A percentile compares a stretch with the other conserved stretches of the same genome.
phyloP scores from a whole-genome alignment of 108 stramenopile genomes.

The Fistulifera pelliculosa region DNA sequence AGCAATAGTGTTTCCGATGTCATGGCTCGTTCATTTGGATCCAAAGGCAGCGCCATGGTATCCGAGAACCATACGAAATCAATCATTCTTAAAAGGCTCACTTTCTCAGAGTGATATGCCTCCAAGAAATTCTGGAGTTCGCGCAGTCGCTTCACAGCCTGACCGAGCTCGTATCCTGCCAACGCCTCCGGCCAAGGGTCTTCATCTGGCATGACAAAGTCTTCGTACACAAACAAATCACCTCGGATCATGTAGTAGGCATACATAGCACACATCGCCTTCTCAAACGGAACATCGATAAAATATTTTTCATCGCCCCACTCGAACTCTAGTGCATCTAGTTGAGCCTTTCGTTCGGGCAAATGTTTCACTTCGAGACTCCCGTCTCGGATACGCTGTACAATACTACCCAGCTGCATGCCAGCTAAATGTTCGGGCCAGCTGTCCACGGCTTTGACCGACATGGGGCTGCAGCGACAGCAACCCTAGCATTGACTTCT shows the following conservation, averaged over 20 bases:
- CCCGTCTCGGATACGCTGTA: slow-evolving; percentile 65
- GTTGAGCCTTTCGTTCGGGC: slow-evolving; percentile 60
- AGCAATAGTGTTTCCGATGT: slow-evolving; percentile 45
- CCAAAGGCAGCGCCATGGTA: slow-evolving; percentile 58
- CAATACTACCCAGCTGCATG: slow-evolving; percentile 69
- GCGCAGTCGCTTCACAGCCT: slow-evolving; percentile 62
- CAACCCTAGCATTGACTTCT: slow-evolving; percentile 1
- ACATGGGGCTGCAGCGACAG: not conserved
- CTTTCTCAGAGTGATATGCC: slow-evolving; percentile 80
- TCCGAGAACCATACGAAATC: slow-evolving; percentile 82
- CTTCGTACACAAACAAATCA: slow-evolving; percentile 66
- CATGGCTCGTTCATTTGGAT: slow-evolving; percentile 55
- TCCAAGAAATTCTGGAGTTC: slow-evolving; percentile 78
- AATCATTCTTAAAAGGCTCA: slow-evolving; percentile 66
- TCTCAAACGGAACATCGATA: slow-evolving; percentile 84
- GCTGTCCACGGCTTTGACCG: slow-evolving; percentile 20
- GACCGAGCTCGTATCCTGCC: slow-evolving; percentile 78
- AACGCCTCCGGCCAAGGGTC: slow-evolving; percentile 86
- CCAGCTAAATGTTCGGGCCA: slow-evolving; percentile 82
- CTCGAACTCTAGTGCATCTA: slow-evolving; percentile 81
- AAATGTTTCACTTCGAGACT: slow-evolving; percentile 84
- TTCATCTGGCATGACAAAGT: slow-evolving; percentile 85
- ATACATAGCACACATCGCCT: slow-evolving; percentile 78
- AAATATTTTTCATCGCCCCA: slow-evolving; percentile 82
- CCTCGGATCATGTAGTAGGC: slow-evolving; percentile 80